Evolutionary conservation across 164 flowering plant species (phyloP), one percentile per base, ranked within the genome.

Genomic region (Vitis vinifera): DNA sequence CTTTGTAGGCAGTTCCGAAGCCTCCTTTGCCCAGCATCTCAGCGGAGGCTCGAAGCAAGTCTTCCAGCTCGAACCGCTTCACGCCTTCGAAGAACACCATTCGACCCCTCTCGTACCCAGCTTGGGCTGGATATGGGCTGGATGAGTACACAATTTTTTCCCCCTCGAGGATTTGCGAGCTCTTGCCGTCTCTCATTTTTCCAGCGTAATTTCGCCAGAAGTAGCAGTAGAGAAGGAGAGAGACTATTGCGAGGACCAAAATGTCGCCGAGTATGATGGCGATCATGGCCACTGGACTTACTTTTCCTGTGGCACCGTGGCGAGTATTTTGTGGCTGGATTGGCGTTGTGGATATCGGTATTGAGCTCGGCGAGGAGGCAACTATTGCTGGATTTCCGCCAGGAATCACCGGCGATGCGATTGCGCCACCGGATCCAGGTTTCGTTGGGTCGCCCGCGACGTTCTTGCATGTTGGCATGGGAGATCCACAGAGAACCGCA

Each of bases 1-100:
- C 98, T 80, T 91, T 93, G 73, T 93, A 93, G 53, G 93, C 91
- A 55, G 97, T 93, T 23, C 98, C 97, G 49, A 88, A 86, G 50
- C 88, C 91, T 1, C 98, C 98, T 78, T 91, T 93, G 6, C 98
- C 98, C 77, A 93, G 75, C 94, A 91, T 90, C 74, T 93, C 98
- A 16, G 98, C 98, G 53, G 98, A 91, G 2, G 98, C 98, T 63
- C 89, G 78, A 16, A 93, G 84, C 78, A 93, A 71, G 71, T 93
- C 98, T 71, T 93, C 98, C 37, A 93, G 87, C 81, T 93, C 97
- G 64, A 93, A 93, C 80, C 82, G 76, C 85, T 74, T 83, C 68
- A 57, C 83, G 10, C 88, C 94, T 11, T 89, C 89, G 66, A 89
- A 87, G 78, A 93, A 93, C 67, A 91, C 89, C 94, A 93, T 86